These are phyloP conservation scores for Zygoascus sp. DNA, from an alignment of 1,139 yeast genomes.

Conservation along the genomic window DNA sequence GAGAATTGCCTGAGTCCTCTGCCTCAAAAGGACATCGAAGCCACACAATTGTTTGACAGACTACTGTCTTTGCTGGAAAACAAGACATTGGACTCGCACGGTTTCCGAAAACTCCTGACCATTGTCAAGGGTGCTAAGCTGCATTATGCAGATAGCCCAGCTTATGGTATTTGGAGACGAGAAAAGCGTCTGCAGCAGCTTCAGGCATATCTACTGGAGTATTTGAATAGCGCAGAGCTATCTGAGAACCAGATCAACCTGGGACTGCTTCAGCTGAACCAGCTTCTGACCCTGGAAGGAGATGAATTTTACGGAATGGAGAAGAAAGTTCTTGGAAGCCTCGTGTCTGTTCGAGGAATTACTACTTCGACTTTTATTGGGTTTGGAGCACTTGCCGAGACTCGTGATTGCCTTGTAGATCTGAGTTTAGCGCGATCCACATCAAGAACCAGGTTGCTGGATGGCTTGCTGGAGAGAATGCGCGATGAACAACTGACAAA, in stretches of 20 bases:
- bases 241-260: constrained; percentile 22
- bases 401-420: constrained; percentile 21
- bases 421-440: constrained; percentile 4
- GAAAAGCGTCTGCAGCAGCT: constrained; percentile 21
- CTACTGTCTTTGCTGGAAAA: constrained; percentile 21
- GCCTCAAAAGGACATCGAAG: constrained; percentile 24
- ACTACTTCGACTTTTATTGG: constrained; percentile 19
- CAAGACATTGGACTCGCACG: constrained; percentile 24
- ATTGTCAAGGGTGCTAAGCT: constrained; percentile 21
- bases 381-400: constrained; percentile 23
- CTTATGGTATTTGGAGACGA: constrained; percentile 22
- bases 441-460: constrained; percentile 13
- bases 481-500: constrained; percentile 1
- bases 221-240: constrained; percentile 15
- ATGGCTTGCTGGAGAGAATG: constrained; percentile 12
- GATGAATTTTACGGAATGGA: constrained; percentile 18
- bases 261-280: constrained; percentile 24
- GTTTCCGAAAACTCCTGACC: constrained; percentile 25
- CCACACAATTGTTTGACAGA: constrained; percentile 22
- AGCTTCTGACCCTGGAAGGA: constrained; percentile 19
- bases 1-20: constrained; percentile 24
- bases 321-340: constrained; percentile 19
- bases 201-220: constrained; percentile 19
- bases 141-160: constrained; percentile 14
- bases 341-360: constrained; percentile 17